Evolutionary conservation across 1,139 yeast genomes (phyloP).

Genomic region (Pneumocystis murina): DNA sequence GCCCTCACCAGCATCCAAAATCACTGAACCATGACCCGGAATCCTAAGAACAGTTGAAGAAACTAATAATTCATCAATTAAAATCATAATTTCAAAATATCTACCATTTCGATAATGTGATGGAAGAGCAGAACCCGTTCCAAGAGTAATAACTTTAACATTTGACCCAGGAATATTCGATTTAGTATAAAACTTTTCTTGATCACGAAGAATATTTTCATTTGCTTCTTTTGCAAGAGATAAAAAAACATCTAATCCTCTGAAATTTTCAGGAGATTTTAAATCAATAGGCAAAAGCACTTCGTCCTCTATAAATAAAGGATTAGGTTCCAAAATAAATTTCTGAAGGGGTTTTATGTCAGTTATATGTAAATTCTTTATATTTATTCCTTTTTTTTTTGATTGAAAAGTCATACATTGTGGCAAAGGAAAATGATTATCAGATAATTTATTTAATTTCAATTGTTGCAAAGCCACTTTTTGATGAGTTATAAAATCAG

Average conservation of each 20-base stretch:
- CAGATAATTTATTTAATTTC: not conserved
- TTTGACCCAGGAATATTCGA: constrained; percentile 21
- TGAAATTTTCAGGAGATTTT: not conserved
- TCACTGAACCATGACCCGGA: constrained; percentile 14
- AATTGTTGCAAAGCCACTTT: not conserved
- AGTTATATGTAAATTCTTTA: not conserved
- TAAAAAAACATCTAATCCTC: not conserved
- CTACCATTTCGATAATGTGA: constrained; percentile 51
- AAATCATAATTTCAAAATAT: not conserved
- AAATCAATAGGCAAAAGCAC: not conserved
- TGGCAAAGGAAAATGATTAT: not conserved
- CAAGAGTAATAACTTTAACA: constrained; percentile 60
- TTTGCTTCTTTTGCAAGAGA: constrained; percentile 1
- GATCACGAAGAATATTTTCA: not conserved
- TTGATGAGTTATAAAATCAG: not conserved
- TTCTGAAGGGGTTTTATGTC: not conserved
- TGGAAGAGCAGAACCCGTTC: constrained; percentile 92
- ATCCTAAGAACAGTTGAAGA: constrained; percentile 6
- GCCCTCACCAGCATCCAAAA: constrained; percentile 90
- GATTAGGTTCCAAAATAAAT: not conserved
- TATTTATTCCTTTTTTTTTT: not conserved
- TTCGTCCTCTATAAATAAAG: not conserved
- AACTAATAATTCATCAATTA: not conserved
- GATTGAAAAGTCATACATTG: not conserved
- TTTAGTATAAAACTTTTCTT: not conserved